Evolutionary conservation across 805 yeast species (phyloP), one percentile per base, ranked within the genome.

Genomic region (Candida hungchunana): DNA sequence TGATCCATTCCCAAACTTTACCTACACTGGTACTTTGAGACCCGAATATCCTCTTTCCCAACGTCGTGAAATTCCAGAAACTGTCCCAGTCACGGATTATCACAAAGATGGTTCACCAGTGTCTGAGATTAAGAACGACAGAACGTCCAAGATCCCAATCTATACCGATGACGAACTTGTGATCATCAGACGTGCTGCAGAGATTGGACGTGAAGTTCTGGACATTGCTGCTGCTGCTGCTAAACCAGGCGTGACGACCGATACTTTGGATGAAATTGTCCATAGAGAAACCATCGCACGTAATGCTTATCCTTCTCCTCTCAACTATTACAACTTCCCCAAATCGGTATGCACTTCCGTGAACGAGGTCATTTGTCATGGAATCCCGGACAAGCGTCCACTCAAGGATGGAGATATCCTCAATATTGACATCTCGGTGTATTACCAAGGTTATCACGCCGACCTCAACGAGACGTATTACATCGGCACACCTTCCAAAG

Each of bases 391-490:
- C 62, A 73, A 84, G 64, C 74, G 89, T 37, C 79, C 79, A 22
- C 71, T 93, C 45, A 65, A 85, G 59, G 97, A 90, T 48, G 98
- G 98, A 41, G 98, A 93, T 58, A 90, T 93, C 48, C 74, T 93
- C 42, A 93, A 93, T 57, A 66, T 93, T 46, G 98, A 93, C 59
- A 85, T 93, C 32, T 74, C 96, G 4, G 60, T 93, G 36, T 93
- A 74, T 64, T 76, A 82, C 61, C 75, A 83, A 47, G 98, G 98
- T 2, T 77, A 78, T 64, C 97, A 93, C 64, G 82, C 96, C 7
- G 98, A 93, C 62, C 68, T 93, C 58, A 93, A 93, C 61, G 97
- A 93, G 63, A 93, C 98, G 0, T 93, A 89, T 61, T 93, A 93
- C 55, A 95, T 93, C 19, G 98, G 97, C 10, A 87, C 84, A 55